A percentile compares a stretch with the other conserved stretches of the same genome.
Conservation (phyloP, 345 rosid species). For the Salix purpurea region DNA sequence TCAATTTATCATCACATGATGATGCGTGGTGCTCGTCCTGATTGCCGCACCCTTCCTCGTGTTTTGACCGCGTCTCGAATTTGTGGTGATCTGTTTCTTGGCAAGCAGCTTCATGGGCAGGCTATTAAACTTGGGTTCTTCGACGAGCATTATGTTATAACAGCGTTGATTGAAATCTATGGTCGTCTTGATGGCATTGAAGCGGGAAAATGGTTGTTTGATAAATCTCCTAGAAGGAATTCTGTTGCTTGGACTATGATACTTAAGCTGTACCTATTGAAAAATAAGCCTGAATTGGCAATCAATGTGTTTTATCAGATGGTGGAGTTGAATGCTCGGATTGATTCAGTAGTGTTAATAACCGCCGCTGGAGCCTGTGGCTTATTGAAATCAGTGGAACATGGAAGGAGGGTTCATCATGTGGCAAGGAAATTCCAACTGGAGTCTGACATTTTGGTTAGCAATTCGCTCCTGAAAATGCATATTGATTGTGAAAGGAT, state of each 20-base stretch:
- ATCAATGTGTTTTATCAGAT: constrained; percentile 37
- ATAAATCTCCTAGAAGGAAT: constrained; percentile 31
- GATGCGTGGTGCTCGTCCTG: constrained; percentile 38
- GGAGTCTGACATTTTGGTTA: constrained; percentile 38
- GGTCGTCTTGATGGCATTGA: constrained; percentile 39
- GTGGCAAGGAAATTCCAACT: constrained; percentile 33
- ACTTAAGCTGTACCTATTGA: constrained; percentile 35
- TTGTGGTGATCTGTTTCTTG: constrained; percentile 24
- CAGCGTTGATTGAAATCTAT: constrained; percentile 44
- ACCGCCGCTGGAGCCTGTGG: constrained; percentile 40
- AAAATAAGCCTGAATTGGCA: constrained; percentile 30
- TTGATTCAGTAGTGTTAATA: constrained; percentile 38
- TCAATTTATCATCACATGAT: constrained; percentile 40
- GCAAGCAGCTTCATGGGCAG: constrained; percentile 43
- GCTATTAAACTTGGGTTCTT: constrained; percentile 36
- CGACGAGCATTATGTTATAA: constrained; percentile 31
- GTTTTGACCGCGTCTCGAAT: constrained; percentile 37
- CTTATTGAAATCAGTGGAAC: constrained; percentile 25
- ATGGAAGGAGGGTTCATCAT: constrained; percentile 36
- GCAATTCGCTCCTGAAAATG: constrained; percentile 49
- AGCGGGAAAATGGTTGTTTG: constrained; percentile 34
- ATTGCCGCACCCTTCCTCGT: constrained; percentile 44
- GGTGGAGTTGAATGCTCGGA: constrained; percentile 21
- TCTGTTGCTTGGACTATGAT: constrained; percentile 44
- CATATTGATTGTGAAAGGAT: constrained; percentile 36